Evolutionary conservation across 441 rosid genomes (phyloP), one percentile per base, ranked within the genome.

Genomic region (Erodium chrysanthum): DNA sequence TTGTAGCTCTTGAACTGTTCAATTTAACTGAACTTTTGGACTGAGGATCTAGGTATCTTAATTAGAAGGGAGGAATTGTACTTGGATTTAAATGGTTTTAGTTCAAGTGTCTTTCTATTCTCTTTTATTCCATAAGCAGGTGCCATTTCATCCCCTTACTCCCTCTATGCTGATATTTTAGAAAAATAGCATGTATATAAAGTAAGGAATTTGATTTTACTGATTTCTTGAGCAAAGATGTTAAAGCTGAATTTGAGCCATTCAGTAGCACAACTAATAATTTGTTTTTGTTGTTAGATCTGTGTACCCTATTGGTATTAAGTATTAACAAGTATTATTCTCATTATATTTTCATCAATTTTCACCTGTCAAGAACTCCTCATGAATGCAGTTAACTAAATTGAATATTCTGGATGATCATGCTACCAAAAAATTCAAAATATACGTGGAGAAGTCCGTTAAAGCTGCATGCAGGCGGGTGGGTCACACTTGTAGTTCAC

Each of bases 401-500:
- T 77, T 85, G 74, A 71, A 75, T 73, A 42, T 78, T 67, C 66
- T 79, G 74, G 71, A 82, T 74, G 85, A 77, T 40, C 71, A 74
- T 73, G 77, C 82, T 76, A 74, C 77, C 42, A 72, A 75, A 71
- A 90, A 83, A 74, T 74, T 90, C 74, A 85, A 81, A 72, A 71
- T 70, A 65, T 88, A 79, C 63, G 95, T 88, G 75, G 84, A 80
- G 81, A 87, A 74, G 69, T 87, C 98, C 56, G 67, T 81, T 64
- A 77, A 87, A 83, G 93, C 91, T 76, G 96, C 87, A 72, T 86
- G 75, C 71, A 78, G 75, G 66, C 84, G 84, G 90, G 99, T 90
- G 73, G 85, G 91, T 68, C 66, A 44, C 68, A 17, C 56, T 48
- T 48, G 15, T n/a, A 25, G 67, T 71, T 71, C 25, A 18, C 46